These are phyloP conservation scores for Phlyctochytrium bullatum DNA, from an alignment of 192 early-diverging fungal genomes.

Conservation along the genomic window DNA sequence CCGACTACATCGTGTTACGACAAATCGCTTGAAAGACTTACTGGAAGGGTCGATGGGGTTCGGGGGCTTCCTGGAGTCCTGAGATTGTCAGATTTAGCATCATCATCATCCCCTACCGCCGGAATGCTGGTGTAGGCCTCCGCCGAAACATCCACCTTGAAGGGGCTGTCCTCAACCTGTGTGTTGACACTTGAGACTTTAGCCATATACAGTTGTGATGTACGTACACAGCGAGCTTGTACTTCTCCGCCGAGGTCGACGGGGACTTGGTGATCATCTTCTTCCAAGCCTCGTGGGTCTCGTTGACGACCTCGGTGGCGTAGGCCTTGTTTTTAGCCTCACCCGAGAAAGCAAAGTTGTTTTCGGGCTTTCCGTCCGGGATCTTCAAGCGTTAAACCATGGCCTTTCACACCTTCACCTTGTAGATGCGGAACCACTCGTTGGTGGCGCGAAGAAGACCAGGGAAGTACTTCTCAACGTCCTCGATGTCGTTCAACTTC, in stretches of 20 bases:
- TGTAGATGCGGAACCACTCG: conserved; percentile 99
- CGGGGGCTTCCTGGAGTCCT: conserved; percentile 44
- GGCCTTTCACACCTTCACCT: conserved; percentile 28
- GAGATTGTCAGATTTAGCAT: background rate
- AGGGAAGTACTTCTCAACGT: conserved; percentile 96
- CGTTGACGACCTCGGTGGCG: conserved; percentile 84
- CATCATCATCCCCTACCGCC: conserved; percentile 18
- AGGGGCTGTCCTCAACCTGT: conserved; percentile 73
- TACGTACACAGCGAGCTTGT: conserved; percentile 68
- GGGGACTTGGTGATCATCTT: conserved; percentile 66
- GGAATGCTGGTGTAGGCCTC: conserved; percentile 61
- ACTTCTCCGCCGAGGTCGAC: conserved; percentile 64
- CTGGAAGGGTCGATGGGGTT: conserved; percentile 76
- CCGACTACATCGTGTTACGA: conserved; percentile 52
- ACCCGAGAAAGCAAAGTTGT: conserved; percentile 96
- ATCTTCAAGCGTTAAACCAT: conserved; percentile 46
- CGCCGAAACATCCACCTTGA: conserved; percentile 58
- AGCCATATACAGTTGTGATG: conserved; percentile 9
- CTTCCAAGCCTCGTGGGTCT: conserved; percentile 94
- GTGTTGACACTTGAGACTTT: conserved; percentile 44
- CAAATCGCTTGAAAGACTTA: conserved; percentile 34
- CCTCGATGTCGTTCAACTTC: conserved; percentile 98
- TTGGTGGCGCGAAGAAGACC: conserved; percentile 94
- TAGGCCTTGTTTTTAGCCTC: conserved; percentile 76
- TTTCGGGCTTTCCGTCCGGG: conserved; percentile 99